Conservation (phyloP, 192 early-diverging fungal genomes). For the Coemansia sp. region DNA sequence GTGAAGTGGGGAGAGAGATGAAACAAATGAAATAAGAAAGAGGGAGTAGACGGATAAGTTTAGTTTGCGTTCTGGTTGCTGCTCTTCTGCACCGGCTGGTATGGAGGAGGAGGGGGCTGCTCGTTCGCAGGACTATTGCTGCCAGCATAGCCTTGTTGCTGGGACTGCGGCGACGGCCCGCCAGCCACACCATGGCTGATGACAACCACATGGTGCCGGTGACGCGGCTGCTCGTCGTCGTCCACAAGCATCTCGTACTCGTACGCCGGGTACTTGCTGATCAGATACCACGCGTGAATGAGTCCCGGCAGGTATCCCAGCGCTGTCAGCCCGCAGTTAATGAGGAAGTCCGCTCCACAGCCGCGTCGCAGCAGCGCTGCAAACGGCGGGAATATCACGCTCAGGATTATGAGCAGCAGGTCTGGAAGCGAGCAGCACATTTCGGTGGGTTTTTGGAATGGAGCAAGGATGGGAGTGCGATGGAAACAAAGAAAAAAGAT, state of each 20-base stretch:
- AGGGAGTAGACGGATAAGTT: neutral
- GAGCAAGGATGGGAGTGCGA: neutral
- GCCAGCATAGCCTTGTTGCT: neutral
- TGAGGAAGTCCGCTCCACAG: slow-evolving; percentile 64
- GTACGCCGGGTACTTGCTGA: slow-evolving; percentile 57
- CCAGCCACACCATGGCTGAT: slow-evolving; percentile 21
- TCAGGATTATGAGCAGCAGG: slow-evolving; percentile 48
- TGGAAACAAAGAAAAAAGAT: neutral
- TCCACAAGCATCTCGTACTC: slow-evolving; percentile 56
- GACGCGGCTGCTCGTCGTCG: slow-evolving; percentile 34
- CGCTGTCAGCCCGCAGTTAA: slow-evolving; percentile 71
- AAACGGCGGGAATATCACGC: slow-evolving; percentile 64
- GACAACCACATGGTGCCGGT: slow-evolving; percentile 39
- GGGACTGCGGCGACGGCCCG: slow-evolving; percentile 8
- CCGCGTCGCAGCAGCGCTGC: slow-evolving; percentile 66
- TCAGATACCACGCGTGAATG: slow-evolving; percentile 68
- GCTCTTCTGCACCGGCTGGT: slow-evolving; percentile 27
- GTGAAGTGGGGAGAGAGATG: no score
- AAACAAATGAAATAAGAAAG: no score
- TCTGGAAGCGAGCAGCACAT: slow-evolving; percentile 53
- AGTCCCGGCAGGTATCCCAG: slow-evolving; percentile 74
- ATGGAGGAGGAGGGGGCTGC: slow-evolving; percentile 37
- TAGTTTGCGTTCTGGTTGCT: slow-evolving; percentile 9
- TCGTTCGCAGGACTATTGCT: slow-evolving; percentile 4
- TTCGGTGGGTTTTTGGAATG: slow-evolving; percentile 9